phyloP scores from a whole-genome alignment of 768 basidiomycete species.

The Rhodotorula kratochvilovae region DNA sequence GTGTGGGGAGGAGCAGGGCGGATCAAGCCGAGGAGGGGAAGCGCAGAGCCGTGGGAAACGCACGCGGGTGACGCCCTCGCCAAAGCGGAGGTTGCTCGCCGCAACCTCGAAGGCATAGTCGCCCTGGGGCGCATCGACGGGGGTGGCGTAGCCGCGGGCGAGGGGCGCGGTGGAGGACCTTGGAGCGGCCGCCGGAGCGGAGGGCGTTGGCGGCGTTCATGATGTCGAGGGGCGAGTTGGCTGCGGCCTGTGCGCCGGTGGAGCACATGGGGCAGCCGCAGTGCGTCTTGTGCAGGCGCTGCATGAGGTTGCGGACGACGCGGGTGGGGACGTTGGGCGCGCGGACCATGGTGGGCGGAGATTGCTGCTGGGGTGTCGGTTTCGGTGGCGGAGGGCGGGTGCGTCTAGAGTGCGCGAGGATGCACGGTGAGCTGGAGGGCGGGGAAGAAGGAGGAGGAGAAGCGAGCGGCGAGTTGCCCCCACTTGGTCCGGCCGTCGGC shows the following conservation, averaged over 20 bases:
- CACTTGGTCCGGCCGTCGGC: no score
- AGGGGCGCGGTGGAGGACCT: not conserved
- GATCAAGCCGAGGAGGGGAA: not conserved
- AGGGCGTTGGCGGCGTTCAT: not conserved
- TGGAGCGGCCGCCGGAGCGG: slow-evolving; percentile 12
- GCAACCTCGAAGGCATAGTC: slow-evolving; percentile 88
- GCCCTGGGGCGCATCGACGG: slow-evolving; percentile 65
- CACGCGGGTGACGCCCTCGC: slow-evolving; percentile 75
- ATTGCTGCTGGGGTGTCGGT: no score
- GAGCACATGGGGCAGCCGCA: slow-evolving; percentile 39
- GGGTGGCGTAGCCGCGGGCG: slow-evolving; percentile 56
- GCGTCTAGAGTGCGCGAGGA: not conserved
- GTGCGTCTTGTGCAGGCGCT: slow-evolving; percentile 26
- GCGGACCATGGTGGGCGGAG: not conserved
- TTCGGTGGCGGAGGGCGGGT: no score
- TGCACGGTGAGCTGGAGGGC: no score
- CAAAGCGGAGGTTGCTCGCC: slow-evolving; percentile 81
- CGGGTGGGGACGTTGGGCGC: not conserved
- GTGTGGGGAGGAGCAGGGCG: not conserved
- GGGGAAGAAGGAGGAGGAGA: no score
- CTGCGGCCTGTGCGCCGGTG: slow-evolving; percentile 5
- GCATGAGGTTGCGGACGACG: not conserved
- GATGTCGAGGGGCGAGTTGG: slow-evolving; percentile 9
- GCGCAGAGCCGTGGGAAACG: not conserved
- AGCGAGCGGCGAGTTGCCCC: no score